Evolutionary conservation across 768 basidiomycete species (phyloP).

Genomic region (Amanita jacksonii): DNA sequence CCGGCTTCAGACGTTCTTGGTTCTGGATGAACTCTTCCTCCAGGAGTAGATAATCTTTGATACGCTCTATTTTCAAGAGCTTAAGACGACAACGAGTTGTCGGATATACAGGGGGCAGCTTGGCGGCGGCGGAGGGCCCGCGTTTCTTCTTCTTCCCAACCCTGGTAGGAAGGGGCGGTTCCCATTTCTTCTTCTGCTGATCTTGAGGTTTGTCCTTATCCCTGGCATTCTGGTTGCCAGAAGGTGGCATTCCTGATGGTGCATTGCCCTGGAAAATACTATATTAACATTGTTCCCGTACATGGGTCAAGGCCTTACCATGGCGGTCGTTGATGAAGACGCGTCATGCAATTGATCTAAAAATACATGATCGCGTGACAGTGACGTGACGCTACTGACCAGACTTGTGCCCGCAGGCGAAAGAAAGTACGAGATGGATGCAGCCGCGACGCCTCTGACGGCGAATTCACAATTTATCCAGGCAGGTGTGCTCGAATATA

Average conservation of each 20-base stretch:
- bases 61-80: constrained; percentile 93
- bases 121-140: constrained; percentile 86
- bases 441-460: constrained; percentile 42
- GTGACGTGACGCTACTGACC: constrained; percentile 10
- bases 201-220: constrained; percentile 40
- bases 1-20: constrained; percentile 84
- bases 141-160: constrained; percentile 96
- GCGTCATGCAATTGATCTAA: constrained; percentile 41
- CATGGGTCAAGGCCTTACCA: constrained; percentile 15
- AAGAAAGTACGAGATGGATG: constrained; percentile 25
- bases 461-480: constrained; percentile 72
- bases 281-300: neutral
- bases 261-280: constrained; percentile 51
- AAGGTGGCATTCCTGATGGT: constrained; percentile 50
- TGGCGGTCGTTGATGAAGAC: constrained; percentile 23
- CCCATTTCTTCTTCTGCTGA: constrained; percentile 90
- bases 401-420: constrained; percentile 20
- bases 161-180: constrained; percentile 92
- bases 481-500: constrained; percentile 40
- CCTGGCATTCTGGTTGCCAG: constrained; percentile 25
- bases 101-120: constrained; percentile 88
- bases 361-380: constrained; percentile 15
- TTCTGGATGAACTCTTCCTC: constrained; percentile 94
- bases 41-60: constrained; percentile 93
- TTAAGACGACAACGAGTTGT: constrained; percentile 93